Evolutionary conservation across 1,284 basidiomycete genomes (phyloP).

Genomic region (Sanghuangporus baumii): DNA sequence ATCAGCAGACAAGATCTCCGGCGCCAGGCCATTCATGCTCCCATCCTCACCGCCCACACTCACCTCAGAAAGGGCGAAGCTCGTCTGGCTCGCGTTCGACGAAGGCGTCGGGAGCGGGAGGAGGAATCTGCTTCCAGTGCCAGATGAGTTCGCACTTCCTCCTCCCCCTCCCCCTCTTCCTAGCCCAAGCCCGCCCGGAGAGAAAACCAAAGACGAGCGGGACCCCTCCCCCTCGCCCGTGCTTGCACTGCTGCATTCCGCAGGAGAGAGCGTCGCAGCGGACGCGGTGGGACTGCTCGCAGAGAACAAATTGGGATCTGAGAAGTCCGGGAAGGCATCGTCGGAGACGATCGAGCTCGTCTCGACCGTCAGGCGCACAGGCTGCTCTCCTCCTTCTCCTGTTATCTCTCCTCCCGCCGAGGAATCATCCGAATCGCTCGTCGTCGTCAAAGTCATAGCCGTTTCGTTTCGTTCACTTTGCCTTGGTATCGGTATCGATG

Average conservation of each 20-base stretch:
- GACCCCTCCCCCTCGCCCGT: neutral
- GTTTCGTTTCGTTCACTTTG: neutral
- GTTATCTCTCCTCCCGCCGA: too few species aligned
- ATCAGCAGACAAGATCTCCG: slow-evolving; percentile 52
- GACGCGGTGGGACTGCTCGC: neutral
- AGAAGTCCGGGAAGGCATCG: slow-evolving; percentile 18
- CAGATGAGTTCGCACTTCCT: neutral
- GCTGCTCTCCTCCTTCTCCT: neutral
- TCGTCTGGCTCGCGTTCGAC: slow-evolving; percentile 36
- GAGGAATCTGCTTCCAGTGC: slow-evolving; percentile 27
- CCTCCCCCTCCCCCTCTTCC: neutral
- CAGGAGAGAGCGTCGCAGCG: neutral
- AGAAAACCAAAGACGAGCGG: neutral
- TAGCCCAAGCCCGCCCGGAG: neutral
- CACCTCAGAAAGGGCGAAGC: slow-evolving; percentile 37
- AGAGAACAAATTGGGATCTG: slow-evolving; percentile 17
- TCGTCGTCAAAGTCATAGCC: too few species aligned
- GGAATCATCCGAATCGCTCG: too few species aligned
- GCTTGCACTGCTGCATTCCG: neutral
- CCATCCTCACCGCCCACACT: slow-evolving; percentile 21
- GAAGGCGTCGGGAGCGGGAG: slow-evolving; percentile 43
- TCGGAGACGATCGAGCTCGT: neutral
- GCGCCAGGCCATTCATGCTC: slow-evolving; percentile 29
- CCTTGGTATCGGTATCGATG: slow-evolving; percentile 1
- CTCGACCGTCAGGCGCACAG: slow-evolving; percentile 9